Percentiles rank a stretch among this genome's conserved stretches.
These are phyloP conservation scores for Leccinum ochraceum DNA, from an alignment of 768 basidiomycete genomes.

Conservation along the genomic window DNA sequence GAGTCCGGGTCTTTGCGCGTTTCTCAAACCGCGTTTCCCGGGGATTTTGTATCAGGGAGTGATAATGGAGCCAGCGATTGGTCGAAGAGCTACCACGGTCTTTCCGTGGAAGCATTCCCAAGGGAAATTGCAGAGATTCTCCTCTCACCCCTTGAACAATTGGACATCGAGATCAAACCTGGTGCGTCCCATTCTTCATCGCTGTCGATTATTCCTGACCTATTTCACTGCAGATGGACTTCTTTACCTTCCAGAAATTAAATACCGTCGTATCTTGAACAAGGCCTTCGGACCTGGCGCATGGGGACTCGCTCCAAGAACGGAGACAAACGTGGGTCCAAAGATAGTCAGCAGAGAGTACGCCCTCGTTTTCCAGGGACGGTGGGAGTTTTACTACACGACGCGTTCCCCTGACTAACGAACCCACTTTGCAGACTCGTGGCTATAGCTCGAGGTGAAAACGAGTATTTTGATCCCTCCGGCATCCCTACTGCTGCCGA, in stretches of 20 bases:
- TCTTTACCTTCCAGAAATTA: slow-evolving; percentile 95
- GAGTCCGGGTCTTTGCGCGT: slow-evolving; percentile 13
- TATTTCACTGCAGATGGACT: slow-evolving; percentile 67
- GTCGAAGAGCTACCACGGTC: slow-evolving; percentile 84
- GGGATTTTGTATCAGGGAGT: slow-evolving; percentile 27
- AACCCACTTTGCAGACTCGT: slow-evolving; percentile 59
- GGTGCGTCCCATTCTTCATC: slow-evolving; percentile 46
- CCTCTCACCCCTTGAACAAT: slow-evolving; percentile 69
- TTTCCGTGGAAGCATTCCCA: slow-evolving; percentile 75
- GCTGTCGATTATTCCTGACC: neutral
- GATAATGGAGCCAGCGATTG: slow-evolving; percentile 60
- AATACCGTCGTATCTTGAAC: slow-evolving; percentile 90
- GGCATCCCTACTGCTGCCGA: slow-evolving; percentile 94
- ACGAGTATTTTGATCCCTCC: slow-evolving; percentile 91
- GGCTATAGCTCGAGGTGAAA: slow-evolving; percentile 90
- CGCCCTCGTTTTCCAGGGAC: slow-evolving; percentile 88
- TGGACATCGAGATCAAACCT: slow-evolving; percentile 92
- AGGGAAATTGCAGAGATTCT: slow-evolving; percentile 73
- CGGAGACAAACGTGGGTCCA: slow-evolving; percentile 87
- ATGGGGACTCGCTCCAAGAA: slow-evolving; percentile 94
- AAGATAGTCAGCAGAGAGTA: slow-evolving; percentile 92
- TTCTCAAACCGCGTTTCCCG: slow-evolving; percentile 28
- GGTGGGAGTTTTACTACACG: slow-evolving; percentile 47
- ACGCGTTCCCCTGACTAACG: neutral
- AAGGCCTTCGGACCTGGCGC: slow-evolving; percentile 94